Evolutionary conservation across 2,329 filamentous ascomycete species (phyloP).

Genomic region (Nemania diffusa): DNA sequence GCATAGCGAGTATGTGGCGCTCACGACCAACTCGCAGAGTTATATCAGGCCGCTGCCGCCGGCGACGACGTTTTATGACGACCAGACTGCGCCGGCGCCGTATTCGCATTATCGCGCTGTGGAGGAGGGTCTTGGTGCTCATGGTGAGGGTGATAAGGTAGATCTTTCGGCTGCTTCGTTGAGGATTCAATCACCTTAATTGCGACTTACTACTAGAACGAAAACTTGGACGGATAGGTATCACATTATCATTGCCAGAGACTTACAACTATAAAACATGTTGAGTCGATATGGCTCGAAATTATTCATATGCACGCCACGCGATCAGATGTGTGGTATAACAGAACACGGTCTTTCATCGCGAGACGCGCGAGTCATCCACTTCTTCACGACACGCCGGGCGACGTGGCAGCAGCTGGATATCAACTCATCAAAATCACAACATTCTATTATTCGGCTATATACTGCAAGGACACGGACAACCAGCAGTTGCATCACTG

Average conservation of each 20-base stretch:
- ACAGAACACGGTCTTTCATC: background rate
- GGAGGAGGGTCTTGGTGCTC: background rate
- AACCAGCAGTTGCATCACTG: background rate
- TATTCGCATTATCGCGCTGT: slow-evolving; percentile 15
- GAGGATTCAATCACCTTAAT: background rate
- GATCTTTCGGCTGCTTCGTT: background rate
- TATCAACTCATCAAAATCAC: background rate
- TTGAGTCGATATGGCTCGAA: background rate
- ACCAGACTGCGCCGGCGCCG: slow-evolving; percentile 30
- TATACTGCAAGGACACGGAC: background rate
- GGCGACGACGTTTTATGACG: slow-evolving; percentile 28
- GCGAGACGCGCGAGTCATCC: background rate
- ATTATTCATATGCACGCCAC: background rate
- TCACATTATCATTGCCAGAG: background rate
- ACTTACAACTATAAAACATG: background rate
- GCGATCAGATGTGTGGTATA: background rate
- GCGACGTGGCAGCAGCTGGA: background rate
- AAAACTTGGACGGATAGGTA: no score
- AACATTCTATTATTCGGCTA: background rate
- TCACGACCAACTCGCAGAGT: slow-evolving; percentile 11
- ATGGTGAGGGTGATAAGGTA: background rate
- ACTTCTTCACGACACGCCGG: background rate
- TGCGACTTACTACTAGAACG: background rate
- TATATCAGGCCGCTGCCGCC: slow-evolving; percentile 27
- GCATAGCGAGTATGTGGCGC: slow-evolving; percentile 33